Base-by-base conservation (phyloP, 176 grass and related monocot species). In the Calamus simplicifolius region DNA sequence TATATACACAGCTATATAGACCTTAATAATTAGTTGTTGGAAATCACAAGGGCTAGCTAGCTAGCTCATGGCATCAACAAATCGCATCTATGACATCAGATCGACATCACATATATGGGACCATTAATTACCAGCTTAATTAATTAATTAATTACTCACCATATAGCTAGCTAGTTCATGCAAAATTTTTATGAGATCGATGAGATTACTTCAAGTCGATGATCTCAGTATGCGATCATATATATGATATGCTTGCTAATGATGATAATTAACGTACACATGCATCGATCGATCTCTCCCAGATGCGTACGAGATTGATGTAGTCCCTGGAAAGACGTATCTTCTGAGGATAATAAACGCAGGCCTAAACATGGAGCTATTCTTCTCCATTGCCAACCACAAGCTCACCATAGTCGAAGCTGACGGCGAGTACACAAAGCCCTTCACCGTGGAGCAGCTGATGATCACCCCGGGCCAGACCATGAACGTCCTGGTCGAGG, bases 311-410 rank as follows among this genome's bases (percentile, higher is more conserved):
- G 69, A 57, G 54, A 63, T 67, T 1, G 66, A 56, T 17, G 85
- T 84, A 21, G 28, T 61, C 21, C 64, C 60, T 3, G 85, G 85
- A 0, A 84, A 74, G 57, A 89, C 80, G 2, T 89, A 84, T 64
- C 56, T 89, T 53, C 43, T 89, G 2, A 50, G 80, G 2, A 50
- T 84, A 5, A 57, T 89, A 64, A 89, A 89, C 50, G 72, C 80
- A 3, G 85, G 52, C 7, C 76, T 89, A 52, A 80, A 70, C 27
- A 72, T 69, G 49, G 73, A 80, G 52, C 28, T 68, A 27, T 90
- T 86, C 75, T 80, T 90, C 29, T 71, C 18, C 56, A 25, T 90
- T 14, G 78, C 82, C 0, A 77, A 84, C 15, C 87, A 90, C 61
- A 67, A 49, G 35, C 62, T 90, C 57, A 77, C 79, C 3, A 62